Evolutionary conservation across 257 asterid genomes (phyloP), one percentile per base, ranked within the genome.

Genomic region (Solanum chmielewskii): DNA sequence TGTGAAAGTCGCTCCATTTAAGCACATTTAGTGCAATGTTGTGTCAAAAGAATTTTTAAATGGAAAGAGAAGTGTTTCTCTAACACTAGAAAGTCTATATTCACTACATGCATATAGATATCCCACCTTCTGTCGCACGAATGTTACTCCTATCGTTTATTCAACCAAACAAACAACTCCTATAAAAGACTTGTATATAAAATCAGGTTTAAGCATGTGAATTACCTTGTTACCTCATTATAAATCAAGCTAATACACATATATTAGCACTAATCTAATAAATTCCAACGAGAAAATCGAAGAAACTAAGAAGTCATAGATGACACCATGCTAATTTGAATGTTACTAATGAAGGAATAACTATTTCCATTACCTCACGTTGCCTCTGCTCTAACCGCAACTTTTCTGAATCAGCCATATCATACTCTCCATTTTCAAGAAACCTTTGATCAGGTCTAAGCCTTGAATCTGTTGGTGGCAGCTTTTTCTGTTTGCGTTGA

Each of bases 381-480:
- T 88, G 90, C 70, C 88, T 35, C 44, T 88, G 88, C 62, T 88
- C 90, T 74, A 88, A 80, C 18, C 89, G 84, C 84, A 86, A 82
- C 81, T 88, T 88, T 16, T 88, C 90, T 81, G 90, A 52, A 86
- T 86, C 84, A 33, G 90, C 90, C 90, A 70, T 56, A 56, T 88
- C 88, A 33, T 85, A 88, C 71, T 86, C 87, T 31, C 90, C 90
- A 69, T 88, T 88, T 69, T 88, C 90, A 41, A 88, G 90, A 83
- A 86, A 88, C n/a, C 87, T 86, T 70, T 88, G 90, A 45, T 88
- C 90, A 71, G 90, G 90, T 64, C 90, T 88, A 47, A 86, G 88
- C 87, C 90, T 88, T 82, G 90, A 88, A 82, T 88, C 90, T 44
- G 90, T 88, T 42, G 89, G 90, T n/a, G 90, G 90, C 60, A 88